These are phyloP conservation scores for Capsicum pubescens DNA, from an alignment of 257 asterid species.

Conservation along the genomic window DNA sequence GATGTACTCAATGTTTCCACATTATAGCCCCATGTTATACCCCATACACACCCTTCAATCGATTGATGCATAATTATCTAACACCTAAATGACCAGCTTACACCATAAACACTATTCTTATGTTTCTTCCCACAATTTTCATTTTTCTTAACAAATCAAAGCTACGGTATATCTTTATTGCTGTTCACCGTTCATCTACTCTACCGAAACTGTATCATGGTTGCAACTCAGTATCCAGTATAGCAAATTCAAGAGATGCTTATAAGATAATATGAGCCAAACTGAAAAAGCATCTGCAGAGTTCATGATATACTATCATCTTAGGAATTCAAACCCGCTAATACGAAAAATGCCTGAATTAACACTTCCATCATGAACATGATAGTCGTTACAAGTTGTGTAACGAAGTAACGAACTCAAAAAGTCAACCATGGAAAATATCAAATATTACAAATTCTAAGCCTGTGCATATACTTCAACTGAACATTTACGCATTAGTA, in stretches of 20 bases:
- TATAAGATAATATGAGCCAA: background rate
- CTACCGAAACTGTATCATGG: background rate
- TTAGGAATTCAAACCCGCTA: background rate
- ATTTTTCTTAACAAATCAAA: too few relatives aligned
- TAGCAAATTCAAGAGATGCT: slow-evolving; percentile 13
- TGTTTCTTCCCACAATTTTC: too few relatives aligned
- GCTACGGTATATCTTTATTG: too few relatives aligned
- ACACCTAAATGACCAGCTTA: too few relatives aligned
- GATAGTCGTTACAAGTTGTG: background rate
- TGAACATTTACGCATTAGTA: background rate
- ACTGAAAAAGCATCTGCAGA: background rate
- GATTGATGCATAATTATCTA: too few relatives aligned
- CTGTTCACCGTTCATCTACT: too few relatives aligned
- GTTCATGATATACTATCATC: background rate
- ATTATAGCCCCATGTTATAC: too few relatives aligned
- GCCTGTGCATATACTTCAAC: background rate
- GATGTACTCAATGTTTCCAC: too few relatives aligned
- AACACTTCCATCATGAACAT: background rate
- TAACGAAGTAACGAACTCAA: too few relatives aligned
- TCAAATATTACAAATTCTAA: background rate
- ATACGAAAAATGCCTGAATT: background rate
- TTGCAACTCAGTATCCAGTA: background rate
- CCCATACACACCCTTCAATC: too few relatives aligned
- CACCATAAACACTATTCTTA: too few relatives aligned
- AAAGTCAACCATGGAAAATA: too few relatives aligned